Conservation (phyloP, 1,284 basidiomycete species). For the Pholiota adiposa region DNA sequence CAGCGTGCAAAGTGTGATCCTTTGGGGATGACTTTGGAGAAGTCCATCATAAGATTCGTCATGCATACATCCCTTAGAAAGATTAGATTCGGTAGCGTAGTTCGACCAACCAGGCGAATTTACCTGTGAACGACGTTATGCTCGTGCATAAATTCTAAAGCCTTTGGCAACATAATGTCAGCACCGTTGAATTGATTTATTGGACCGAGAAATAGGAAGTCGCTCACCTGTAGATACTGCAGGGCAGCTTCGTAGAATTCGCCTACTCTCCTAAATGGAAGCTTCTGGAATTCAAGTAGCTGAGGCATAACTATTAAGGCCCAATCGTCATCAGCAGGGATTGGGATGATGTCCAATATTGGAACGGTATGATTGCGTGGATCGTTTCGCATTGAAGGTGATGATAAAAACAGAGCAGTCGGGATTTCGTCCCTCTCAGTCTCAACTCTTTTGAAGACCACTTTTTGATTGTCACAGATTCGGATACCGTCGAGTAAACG, state of each 20-base stretch:
- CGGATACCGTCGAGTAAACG: not conserved
- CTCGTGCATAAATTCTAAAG: constrained; percentile 8
- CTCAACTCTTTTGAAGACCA: constrained; percentile 9
- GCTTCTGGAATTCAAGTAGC: constrained; percentile 2
- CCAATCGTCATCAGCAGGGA: constrained; percentile 11
- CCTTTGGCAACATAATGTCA: too few relatives aligned
- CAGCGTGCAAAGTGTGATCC: constrained; percentile 21
- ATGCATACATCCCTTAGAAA: constrained; percentile 22
- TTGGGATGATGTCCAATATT: constrained; percentile 12
- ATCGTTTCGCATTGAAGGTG: not conserved
- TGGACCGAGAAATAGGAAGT: not conserved
- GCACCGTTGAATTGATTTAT: too few relatives aligned
- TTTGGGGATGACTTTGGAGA: constrained; percentile 21
- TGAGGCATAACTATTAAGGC: constrained; percentile 12
- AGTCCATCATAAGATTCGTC: constrained; percentile 29
- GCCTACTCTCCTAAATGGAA: constrained; percentile 15
- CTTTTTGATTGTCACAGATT: constrained; percentile 8
- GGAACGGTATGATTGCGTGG: constrained; percentile 14
- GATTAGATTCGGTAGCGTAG: too few relatives aligned
- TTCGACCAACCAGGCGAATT: not conserved
- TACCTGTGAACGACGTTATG: constrained; percentile 16
- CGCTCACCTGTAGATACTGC: constrained; percentile 7
- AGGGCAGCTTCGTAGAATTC: constrained; percentile 12
- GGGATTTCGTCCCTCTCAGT: constrained; percentile 7
- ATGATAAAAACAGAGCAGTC: not conserved